Conservation (phyloP, 257 asterid genomes). For the Plantago major region DNA sequence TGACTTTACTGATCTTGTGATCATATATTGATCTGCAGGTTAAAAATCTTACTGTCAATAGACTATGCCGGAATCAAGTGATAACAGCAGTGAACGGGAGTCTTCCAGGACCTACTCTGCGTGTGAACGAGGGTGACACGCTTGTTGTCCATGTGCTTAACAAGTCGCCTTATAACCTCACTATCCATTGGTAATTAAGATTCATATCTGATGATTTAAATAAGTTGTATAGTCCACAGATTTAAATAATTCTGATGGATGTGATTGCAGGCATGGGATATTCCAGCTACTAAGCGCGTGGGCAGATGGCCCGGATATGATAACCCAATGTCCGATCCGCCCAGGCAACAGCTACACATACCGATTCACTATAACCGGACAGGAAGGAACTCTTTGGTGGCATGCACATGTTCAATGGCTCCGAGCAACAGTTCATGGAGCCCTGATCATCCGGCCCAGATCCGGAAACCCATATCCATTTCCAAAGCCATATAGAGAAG, state of each 20-base stretch:
- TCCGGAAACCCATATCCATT: constrained; percentile 54
- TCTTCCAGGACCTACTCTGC: constrained; percentile 61
- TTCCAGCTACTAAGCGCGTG: constrained; percentile 56
- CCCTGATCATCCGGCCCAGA: constrained; percentile 59
- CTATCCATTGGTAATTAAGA: constrained; percentile 73
- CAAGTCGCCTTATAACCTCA: constrained; percentile 49
- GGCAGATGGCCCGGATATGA: constrained; percentile 70
- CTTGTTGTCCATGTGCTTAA: constrained; percentile 54
- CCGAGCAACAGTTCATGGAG: constrained; percentile 68
- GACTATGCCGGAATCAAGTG: constrained; percentile 45
- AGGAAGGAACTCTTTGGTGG: constrained; percentile 93
- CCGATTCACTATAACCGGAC: constrained; percentile 43
- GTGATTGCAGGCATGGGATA: constrained; percentile 60
- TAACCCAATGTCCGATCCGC: constrained; percentile 63
- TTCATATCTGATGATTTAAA: background rate
- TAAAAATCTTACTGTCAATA: constrained; percentile 40
- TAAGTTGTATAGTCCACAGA: background rate
- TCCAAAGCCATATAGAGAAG: constrained; percentile 53
- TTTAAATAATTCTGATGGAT: background rate
- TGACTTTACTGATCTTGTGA: background rate
- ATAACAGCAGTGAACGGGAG: constrained; percentile 63
- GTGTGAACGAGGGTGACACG: constrained; percentile 59
- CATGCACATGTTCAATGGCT: constrained; percentile 64
- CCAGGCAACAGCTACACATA: constrained; percentile 62
- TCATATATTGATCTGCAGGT: constrained; percentile 37